Conservation (phyloP, 75 land plant genomes). For the Sequoiadendron giganteum region DNA sequence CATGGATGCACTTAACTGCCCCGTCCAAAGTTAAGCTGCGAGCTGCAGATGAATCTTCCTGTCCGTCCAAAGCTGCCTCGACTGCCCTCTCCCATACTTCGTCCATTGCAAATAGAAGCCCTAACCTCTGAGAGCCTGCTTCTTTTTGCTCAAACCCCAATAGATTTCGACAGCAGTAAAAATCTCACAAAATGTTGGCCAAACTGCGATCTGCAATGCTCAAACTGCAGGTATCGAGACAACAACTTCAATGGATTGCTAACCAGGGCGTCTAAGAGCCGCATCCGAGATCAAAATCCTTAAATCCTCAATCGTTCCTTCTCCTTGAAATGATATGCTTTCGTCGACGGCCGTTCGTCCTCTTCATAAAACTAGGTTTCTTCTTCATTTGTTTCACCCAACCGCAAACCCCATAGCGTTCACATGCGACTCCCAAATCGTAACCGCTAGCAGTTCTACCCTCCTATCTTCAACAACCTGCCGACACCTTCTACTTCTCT, state of each 20-base stretch:
- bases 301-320: not conserved
- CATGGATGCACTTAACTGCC: constrained; percentile 77
- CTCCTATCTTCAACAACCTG: not conserved
- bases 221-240: not conserved
- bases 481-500: not conserved
- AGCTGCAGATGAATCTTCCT: constrained; percentile 22
- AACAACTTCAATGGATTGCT: not conserved
- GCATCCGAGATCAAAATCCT: not conserved
- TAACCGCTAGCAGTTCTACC: not conserved
- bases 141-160: not conserved
- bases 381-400: not conserved
- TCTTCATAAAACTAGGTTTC: constrained; percentile 2
- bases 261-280: not conserved
- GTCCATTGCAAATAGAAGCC: constrained; percentile 44
- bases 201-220: not conserved
- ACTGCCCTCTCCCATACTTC: constrained; percentile 94
- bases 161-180: not conserved
- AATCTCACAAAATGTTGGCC: not conserved
- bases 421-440: not conserved
- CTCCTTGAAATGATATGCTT: not conserved
- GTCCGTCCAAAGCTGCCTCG: constrained; percentile 66
- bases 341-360: not conserved
- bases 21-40: constrained; percentile 79
- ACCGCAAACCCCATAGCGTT: not conserved
- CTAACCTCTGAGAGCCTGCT: not conserved